Evolutionary conservation across 2,329 filamentous ascomycete genomes (phyloP).

Genomic region (Cercospora zeina): DNA sequence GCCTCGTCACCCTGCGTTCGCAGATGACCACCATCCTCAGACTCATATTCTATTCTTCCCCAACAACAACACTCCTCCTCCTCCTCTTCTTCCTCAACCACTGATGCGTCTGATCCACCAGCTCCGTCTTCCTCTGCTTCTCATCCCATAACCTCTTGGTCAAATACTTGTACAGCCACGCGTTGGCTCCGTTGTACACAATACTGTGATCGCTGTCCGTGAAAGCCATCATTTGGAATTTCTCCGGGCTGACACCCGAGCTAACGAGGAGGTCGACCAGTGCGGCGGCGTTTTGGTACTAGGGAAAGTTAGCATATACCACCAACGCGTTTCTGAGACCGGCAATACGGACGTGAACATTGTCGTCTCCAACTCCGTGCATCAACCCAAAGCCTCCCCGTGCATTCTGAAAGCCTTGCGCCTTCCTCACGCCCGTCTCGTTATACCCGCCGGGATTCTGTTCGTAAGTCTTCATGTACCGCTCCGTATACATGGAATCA

Average conservation of each 20-base stretch:
- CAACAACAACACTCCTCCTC: background rate
- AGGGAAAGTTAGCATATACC: background rate
- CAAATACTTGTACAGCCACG: conserved; percentile 64
- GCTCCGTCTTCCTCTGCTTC: conserved; percentile 51
- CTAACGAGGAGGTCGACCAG: conserved; percentile 63
- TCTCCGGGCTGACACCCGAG: conserved; percentile 58
- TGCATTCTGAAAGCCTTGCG: conserved; percentile 63
- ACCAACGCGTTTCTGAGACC: background rate
- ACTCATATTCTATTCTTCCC: background rate
- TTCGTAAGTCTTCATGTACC: conserved; percentile 66
- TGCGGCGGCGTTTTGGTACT: conserved; percentile 64
- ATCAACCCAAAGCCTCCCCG: conserved; percentile 62
- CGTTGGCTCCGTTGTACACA: conserved; percentile 56
- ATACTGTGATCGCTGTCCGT: conserved; percentile 67
- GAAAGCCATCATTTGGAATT: conserved; percentile 65
- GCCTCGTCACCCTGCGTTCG: background rate
- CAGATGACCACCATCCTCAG: background rate
- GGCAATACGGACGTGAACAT: conserved; percentile 55
- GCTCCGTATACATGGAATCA: conserved; percentile 69
- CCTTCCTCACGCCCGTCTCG: conserved; percentile 59
- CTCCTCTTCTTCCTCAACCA: conserved; percentile 46
- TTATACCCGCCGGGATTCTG: conserved; percentile 62
- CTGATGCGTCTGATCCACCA: conserved; percentile 45
- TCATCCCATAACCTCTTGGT: conserved; percentile 63
- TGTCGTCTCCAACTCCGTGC: conserved; percentile 69